Percentiles rank a stretch among this genome's conserved stretches.
These are phyloP conservation scores for Vitis hybrid DNA, from an alignment of 177 flowering plant species.

Conservation along the genomic window DNA sequence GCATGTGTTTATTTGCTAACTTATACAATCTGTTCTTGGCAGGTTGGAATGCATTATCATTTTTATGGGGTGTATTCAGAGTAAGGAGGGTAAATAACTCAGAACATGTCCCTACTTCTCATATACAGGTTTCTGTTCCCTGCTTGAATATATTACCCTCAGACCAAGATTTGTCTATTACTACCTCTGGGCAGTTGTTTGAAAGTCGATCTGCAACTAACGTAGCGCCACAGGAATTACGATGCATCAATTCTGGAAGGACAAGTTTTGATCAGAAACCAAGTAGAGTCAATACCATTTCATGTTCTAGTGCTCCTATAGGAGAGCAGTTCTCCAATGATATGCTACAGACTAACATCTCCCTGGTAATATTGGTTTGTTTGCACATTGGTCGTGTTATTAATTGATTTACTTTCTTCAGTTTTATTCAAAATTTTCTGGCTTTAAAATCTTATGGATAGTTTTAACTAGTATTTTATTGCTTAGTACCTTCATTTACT, in stretches of 20 bases:
- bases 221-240: not conserved
- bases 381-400: too few species aligned
- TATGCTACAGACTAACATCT: too few species aligned
- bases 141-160: not conserved
- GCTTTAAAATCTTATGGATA: too few species aligned
- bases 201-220: not conserved
- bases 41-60: conserved; percentile 13
- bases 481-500: too few species aligned
- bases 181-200: not conserved
- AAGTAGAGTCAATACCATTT: not conserved
- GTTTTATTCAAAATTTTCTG: too few species aligned
- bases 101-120: not conserved
- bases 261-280: conserved; percentile 1
- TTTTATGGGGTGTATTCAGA: conserved; percentile 16
- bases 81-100: not conserved
- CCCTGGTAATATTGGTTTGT: too few species aligned
- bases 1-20: conserved; percentile 1
- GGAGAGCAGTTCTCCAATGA: not conserved
- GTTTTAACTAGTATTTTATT: too few species aligned
- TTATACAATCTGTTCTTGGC: not conserved
- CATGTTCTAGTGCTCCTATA: too few species aligned
- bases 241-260: conserved; percentile 1
- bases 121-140: not conserved
- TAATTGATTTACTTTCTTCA: too few species aligned
- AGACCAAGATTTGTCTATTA: not conserved